phyloP scores from a whole-genome alignment of 805 yeast species.

The Nakazawaea anatomiae region DNA sequence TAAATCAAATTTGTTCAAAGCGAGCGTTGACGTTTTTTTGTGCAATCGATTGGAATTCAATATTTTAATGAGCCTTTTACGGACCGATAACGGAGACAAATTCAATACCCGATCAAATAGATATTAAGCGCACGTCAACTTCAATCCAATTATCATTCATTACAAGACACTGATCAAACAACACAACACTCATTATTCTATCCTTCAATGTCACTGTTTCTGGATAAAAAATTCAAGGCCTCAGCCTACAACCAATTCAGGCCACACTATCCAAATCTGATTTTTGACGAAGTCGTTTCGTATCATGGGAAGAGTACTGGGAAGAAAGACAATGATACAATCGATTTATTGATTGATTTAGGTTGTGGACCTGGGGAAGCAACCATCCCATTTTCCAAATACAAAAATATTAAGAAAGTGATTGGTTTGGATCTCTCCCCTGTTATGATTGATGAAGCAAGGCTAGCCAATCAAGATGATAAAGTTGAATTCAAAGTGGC shows the following conservation, averaged over 20 bases:
- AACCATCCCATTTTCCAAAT: conserved; percentile 41
- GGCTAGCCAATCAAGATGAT: conserved; percentile 8
- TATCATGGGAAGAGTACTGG: conserved; percentile 27
- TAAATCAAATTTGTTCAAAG: too few species aligned
- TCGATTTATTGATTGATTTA: conserved; percentile 49
- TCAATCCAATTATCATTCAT: neutral
- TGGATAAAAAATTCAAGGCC: conserved; percentile 46
- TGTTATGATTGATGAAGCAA: conserved; percentile 49
- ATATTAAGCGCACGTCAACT: too few species aligned
- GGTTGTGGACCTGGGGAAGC: conserved; percentile 85
- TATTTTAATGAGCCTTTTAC: too few species aligned
- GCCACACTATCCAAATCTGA: conserved; percentile 56
- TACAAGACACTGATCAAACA: too few species aligned
- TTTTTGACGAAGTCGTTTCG: conserved; percentile 34
- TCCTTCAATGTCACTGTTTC: conserved; percentile 54
- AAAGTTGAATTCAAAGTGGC: conserved; percentile 17
- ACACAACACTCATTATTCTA: too few species aligned
- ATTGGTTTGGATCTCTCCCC: conserved; percentile 61
- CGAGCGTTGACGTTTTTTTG: too few species aligned
- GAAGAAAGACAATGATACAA: conserved; percentile 15
- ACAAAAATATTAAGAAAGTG: conserved; percentile 35
- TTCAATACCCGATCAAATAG: too few species aligned
- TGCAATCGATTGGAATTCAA: too few species aligned
- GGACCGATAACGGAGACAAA: too few species aligned
- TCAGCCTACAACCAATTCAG: conserved; percentile 49